phyloP scores from a whole-genome alignment of 805 yeast species.

The Barnettozyma pratensis region DNA sequence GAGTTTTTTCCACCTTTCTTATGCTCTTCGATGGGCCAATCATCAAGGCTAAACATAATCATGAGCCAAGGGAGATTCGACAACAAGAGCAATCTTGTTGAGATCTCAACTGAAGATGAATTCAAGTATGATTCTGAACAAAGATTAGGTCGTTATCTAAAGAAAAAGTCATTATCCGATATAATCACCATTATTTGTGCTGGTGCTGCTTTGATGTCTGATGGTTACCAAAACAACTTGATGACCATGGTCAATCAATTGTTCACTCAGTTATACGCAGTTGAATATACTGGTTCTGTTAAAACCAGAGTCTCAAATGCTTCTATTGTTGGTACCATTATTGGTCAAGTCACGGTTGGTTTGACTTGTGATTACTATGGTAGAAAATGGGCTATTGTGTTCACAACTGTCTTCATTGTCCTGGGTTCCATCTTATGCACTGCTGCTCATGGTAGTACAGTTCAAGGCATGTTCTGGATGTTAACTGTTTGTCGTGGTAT shows the following conservation, averaged over 20 bases:
- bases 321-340: slow-evolving; percentile 60
- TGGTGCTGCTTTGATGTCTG: slow-evolving; percentile 72
- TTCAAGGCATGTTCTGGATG: slow-evolving; percentile 70
- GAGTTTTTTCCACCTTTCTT: no score
- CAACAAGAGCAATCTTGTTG: slow-evolving; percentile 59
- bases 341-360: slow-evolving; percentile 68
- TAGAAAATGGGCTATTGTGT: slow-evolving; percentile 64
- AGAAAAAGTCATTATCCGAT: slow-evolving; percentile 29
- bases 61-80: slow-evolving; percentile 16
- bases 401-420: slow-evolving; percentile 57
- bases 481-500: slow-evolving; percentile 67
- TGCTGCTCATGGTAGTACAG: slow-evolving; percentile 58
- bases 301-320: slow-evolving; percentile 68
- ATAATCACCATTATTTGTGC: slow-evolving; percentile 47
- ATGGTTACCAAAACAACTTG: slow-evolving; percentile 71
- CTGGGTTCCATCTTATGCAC: slow-evolving; percentile 64
- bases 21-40: no score
- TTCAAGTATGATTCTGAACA: slow-evolving; percentile 19
- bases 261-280: slow-evolving; percentile 39
- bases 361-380: slow-evolving; percentile 60
- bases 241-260: slow-evolving; percentile 66
- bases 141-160: slow-evolving; percentile 17
- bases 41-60: no score
- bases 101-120: slow-evolving; percentile 54
- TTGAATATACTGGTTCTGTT: slow-evolving; percentile 37